These are phyloP conservation scores for Zygoascus sp. DNA, from an alignment of 1,139 yeast genomes.

Conservation along the genomic window DNA sequence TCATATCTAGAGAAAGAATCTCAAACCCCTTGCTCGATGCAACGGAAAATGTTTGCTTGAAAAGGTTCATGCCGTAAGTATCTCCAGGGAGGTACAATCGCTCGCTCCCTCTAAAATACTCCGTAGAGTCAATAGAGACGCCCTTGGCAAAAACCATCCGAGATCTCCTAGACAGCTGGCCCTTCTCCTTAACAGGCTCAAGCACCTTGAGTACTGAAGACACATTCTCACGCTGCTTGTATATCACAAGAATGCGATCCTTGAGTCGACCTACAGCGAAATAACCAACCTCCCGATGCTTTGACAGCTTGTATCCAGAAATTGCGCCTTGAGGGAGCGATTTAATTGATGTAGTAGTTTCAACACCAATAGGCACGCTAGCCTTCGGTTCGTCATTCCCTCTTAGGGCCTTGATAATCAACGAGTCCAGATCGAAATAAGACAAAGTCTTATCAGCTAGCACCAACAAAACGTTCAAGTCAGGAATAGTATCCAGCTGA, in stretches of 20 bases:
- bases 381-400: conserved; percentile 20
- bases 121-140: conserved; percentile 31
- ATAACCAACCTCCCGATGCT: conserved; percentile 43
- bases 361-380: neutral
- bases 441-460: conserved; percentile 56
- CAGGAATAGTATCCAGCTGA: conserved; percentile 58
- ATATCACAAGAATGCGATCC: conserved; percentile 54
- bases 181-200: conserved; percentile 48
- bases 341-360: neutral
- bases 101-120: conserved; percentile 37
- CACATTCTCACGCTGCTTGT: conserved; percentile 31
- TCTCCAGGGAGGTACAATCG: conserved; percentile 33
- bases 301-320: conserved; percentile 31
- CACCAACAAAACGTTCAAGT: conserved; percentile 54
- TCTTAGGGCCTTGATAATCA: conserved; percentile 22
- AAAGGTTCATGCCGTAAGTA: conserved; percentile 35
- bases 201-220: conserved; percentile 34
- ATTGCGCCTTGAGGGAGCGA: neutral
- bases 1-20: conserved; percentile 57
- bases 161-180: conserved; percentile 34
- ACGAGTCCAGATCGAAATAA: conserved; percentile 52
- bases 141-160: conserved; percentile 25
- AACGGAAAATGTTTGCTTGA: conserved; percentile 49
- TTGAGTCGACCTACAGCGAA: conserved; percentile 61
- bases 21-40: conserved; percentile 69